Evolutionary conservation across 192 early-diverging fungal species (phyloP), one percentile per base, ranked within the genome.

Genomic region (Allomyces javanicus): DNA sequence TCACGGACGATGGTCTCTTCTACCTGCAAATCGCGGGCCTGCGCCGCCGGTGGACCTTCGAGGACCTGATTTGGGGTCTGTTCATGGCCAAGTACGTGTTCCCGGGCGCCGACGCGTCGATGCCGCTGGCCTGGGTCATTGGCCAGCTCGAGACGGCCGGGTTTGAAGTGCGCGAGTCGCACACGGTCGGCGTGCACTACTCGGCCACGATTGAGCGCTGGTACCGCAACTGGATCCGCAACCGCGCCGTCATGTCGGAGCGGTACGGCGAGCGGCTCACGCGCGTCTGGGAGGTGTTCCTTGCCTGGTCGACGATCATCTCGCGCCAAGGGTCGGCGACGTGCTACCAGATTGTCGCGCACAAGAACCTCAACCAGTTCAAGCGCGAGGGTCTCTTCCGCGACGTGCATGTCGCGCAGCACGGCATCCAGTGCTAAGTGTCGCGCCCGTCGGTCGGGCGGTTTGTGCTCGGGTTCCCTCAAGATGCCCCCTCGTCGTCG

Each of bases 71-170:
- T 73, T 87, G 90, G 90, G 95, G 93, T 69, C 82, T 96, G 63
- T 96, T 98, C 72, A 98, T 98, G 95, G 93, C 92, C 72, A 94
- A 90, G 78, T 98, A 98, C 74, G 83, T 98, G 64, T 97, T 97
- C 86, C 94, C 93, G 62, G 94, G 94, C 66, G 94, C 94, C 66
- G 94, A 97, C 78, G 94, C 94, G 10, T 97, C 94, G 66, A 83
- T 84, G 73, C 94, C 94, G 64, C 78, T 98, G 64, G 89, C 87
- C 83, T 98, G 96, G 96, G 89, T 91, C 61, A 76, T 95, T 66
- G 86, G 89, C 62, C 88, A 98, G 81, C 78, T 93, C 63, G 95
- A 98, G 80, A 78, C 80, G 61, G 84, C 92, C 61, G 95, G 95
- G 50, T 98, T 94, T 73, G 95, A 98, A 78, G 82, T 98, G 65